Conservation (phyloP, 495 filamentous ascomycete species). For the Lasiosphaeris hirsuta region DNA sequence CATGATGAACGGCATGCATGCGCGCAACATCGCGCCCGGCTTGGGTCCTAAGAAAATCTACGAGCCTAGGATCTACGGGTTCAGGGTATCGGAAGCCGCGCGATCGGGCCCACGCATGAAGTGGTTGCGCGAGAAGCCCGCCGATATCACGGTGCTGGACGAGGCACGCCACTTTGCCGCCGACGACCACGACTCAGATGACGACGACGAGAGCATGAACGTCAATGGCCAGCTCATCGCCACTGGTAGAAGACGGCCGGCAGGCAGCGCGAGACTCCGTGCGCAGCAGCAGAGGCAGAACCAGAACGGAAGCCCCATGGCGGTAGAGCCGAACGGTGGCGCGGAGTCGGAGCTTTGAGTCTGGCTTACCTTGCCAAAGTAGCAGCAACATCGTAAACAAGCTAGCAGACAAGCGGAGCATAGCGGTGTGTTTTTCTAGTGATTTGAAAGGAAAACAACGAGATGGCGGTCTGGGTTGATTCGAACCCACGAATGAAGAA, state of each 20-base stretch:
- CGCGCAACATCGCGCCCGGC: slow-evolving; percentile 80
- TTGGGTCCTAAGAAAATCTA: slow-evolving; percentile 81
- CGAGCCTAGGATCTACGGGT: slow-evolving; percentile 95
- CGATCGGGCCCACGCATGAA: slow-evolving; percentile 90
- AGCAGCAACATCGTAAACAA: neutral
- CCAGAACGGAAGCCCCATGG: slow-evolving; percentile 52
- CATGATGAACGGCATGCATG: slow-evolving; percentile 79
- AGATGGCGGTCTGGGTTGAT: too few relatives aligned
- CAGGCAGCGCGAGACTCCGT: slow-evolving; percentile 24
- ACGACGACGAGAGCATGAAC: slow-evolving; percentile 47
- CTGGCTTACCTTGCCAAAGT: neutral
- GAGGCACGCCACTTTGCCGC: slow-evolving; percentile 62
- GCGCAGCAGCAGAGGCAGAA: slow-evolving; percentile 25
- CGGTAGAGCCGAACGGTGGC: slow-evolving; percentile 43
- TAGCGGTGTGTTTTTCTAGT: neutral
- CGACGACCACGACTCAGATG: slow-evolving; percentile 43
- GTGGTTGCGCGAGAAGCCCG: slow-evolving; percentile 84
- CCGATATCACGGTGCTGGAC: slow-evolving; percentile 75
- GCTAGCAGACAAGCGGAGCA: neutral
- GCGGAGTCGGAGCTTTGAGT: slow-evolving; percentile 46
- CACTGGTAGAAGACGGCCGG: slow-evolving; percentile 29
- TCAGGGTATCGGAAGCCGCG: slow-evolving; percentile 84
- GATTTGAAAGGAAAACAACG: neutral
- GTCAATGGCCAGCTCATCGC: slow-evolving; percentile 34
- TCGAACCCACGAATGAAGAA: too few relatives aligned